These are phyloP conservation scores for Plectranthus barbatus DNA, from an alignment of 257 asterid species.

Conservation along the genomic window DNA sequence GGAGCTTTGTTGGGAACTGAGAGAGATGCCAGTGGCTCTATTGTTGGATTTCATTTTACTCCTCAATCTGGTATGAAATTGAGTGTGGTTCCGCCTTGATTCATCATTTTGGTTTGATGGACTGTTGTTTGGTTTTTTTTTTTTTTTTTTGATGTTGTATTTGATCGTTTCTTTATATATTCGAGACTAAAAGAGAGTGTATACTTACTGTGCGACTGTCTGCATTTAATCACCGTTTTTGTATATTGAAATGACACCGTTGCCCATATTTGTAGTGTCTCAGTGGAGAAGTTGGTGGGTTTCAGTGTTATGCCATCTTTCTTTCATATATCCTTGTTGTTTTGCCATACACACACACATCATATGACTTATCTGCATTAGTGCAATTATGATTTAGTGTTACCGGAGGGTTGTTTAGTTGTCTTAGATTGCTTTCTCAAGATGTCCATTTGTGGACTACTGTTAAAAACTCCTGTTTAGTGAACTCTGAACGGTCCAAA, in stretches of 20 bases:
- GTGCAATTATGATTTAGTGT: background rate
- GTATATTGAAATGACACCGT: background rate
- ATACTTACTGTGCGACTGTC: background rate
- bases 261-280: background rate
- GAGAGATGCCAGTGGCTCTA: conserved; percentile 49
- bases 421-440: background rate
- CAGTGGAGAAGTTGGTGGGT: background rate
- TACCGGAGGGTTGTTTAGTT: background rate
- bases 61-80: conserved; percentile 55
- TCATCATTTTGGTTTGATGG: background rate
- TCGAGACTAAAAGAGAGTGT: too few relatives aligned
- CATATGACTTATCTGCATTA: background rate
- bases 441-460: background rate
- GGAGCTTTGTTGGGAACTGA: conserved; percentile 42
- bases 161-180: too few relatives aligned
- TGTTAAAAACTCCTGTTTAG: background rate
- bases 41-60: conserved; percentile 61
- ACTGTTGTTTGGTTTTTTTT: background rate
- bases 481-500: background rate
- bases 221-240: background rate
- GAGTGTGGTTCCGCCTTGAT: background rate
- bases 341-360: background rate
- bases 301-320: background rate
- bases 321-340: background rate
- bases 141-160: too few relatives aligned